Conservation (phyloP, 2,329 filamentous ascomycete species). For the Aspergillus glaucus region DNA sequence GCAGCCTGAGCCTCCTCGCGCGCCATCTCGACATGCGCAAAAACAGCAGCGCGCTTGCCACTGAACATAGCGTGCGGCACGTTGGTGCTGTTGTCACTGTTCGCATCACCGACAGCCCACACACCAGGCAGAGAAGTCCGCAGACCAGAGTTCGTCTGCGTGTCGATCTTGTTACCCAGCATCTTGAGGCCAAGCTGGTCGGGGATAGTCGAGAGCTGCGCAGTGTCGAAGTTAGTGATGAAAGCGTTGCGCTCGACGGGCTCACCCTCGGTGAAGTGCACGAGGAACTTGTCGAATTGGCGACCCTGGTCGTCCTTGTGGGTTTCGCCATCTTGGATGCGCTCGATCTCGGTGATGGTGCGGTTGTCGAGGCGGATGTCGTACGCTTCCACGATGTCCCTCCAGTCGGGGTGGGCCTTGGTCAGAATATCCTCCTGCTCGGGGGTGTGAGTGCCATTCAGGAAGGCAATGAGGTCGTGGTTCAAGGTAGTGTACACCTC, state of each 20-base stretch:
- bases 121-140: constrained; percentile 49
- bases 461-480: constrained; percentile 51
- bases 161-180: constrained; percentile 37
- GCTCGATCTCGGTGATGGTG: constrained; percentile 45
- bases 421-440: constrained; percentile 36
- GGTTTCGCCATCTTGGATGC: constrained; percentile 33
- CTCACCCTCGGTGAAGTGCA: constrained; percentile 46
- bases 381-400: constrained; percentile 45
- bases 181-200: constrained; percentile 44
- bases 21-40: constrained; percentile 36
- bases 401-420: constrained; percentile 42
- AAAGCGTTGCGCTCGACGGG: constrained; percentile 47
- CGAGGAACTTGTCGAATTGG: constrained; percentile 51
- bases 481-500: constrained; percentile 54
- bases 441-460: constrained; percentile 53
- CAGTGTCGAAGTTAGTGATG: constrained; percentile 44
- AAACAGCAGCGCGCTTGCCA: constrained; percentile 55
- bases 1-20: constrained; percentile 24
- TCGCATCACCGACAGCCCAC: constrained; percentile 55
- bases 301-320: constrained; percentile 22
- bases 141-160: background rate
- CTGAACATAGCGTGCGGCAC: constrained; percentile 56
- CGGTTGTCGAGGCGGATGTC: constrained; percentile 53
- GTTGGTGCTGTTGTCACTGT: constrained; percentile 55
- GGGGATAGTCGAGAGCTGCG: constrained; percentile 46